Percentiles rank a stretch among this genome's conserved stretches.
Evolutionary conservation across 2,329 filamentous ascomycete genomes (phyloP).

Genomic region (Arachnomyces sp.): DNA sequence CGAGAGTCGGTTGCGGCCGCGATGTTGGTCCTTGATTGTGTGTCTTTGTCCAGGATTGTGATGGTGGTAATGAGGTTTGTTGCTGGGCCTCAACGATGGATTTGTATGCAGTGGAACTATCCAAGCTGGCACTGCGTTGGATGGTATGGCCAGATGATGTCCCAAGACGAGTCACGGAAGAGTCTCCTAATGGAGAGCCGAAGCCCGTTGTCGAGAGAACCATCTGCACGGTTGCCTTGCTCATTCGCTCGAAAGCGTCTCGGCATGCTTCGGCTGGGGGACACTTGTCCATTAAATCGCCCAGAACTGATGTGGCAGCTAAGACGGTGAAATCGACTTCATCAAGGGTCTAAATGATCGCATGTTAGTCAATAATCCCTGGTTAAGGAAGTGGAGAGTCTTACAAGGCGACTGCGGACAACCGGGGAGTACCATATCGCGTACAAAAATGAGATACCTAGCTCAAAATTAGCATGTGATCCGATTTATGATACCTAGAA

Average conservation of each 20-base stretch:
- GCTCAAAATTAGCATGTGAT: background rate
- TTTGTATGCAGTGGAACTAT: background rate
- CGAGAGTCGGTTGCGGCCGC: constrained; percentile 47
- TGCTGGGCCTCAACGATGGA: constrained; percentile 1
- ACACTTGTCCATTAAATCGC: constrained; percentile 87
- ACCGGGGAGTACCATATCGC: constrained; percentile 93
- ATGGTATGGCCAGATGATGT: background rate
- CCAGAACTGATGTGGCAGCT: constrained; percentile 84
- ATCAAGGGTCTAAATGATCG: constrained; percentile 64
- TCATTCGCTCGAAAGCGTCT: constrained; percentile 90
- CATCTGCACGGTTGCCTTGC: constrained; percentile 93
- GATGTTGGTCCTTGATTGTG: constrained; percentile 28
- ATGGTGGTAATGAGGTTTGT: constrained; percentile 7
- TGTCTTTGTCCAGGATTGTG: constrained; percentile 23
- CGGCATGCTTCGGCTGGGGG: constrained; percentile 89
- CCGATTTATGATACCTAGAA: no score
- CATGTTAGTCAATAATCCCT: constrained; percentile 1
- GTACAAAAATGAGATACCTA: constrained; percentile 82
- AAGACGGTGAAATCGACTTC: constrained; percentile 97
- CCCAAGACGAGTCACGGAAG: background rate
- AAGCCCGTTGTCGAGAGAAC: constrained; percentile 80
- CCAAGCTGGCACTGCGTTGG: constrained; percentile 1
- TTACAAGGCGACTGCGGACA: constrained; percentile 75
- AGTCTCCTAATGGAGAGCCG: constrained; percentile 40
- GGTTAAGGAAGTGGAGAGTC: constrained; percentile 21